Percentiles rank a stretch among this genome's conserved stretches.
Conservation (phyloP, 139 green algal genomes). For the Coelastrella sp. region DNA sequence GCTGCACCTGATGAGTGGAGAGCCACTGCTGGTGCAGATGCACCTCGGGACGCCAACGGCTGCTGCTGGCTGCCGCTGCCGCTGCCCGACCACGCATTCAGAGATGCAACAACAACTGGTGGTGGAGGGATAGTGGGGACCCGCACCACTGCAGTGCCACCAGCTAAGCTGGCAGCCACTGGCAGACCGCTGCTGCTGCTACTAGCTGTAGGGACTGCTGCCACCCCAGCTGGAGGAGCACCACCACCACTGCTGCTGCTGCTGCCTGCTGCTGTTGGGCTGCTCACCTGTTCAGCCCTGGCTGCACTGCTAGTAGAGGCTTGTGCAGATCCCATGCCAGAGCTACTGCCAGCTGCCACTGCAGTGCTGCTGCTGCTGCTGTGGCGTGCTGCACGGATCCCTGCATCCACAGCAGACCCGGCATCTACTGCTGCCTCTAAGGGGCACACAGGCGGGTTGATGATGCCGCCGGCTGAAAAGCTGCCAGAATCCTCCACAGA, state of each 20-base stretch:
- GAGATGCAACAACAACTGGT: background rate
- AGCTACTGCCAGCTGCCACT: background rate
- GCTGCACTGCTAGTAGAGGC: background rate
- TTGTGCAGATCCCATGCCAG: background rate
- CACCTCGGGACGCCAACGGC: background rate
- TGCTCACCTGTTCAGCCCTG: background rate
- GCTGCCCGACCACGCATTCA: background rate
- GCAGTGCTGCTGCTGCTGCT: constrained; percentile 1
- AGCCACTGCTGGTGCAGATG: background rate
- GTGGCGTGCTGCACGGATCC: background rate
- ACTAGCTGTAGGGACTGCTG: background rate
- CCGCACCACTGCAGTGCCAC: background rate
- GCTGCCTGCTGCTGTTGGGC: background rate
- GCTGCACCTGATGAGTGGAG: background rate
- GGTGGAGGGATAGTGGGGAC: background rate
- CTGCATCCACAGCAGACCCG: constrained; percentile 17
- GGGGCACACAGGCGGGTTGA: background rate
- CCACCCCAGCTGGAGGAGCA: background rate
- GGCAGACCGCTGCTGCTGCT: constrained; percentile 21
- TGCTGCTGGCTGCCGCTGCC: background rate
- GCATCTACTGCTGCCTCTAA: constrained; percentile 30
- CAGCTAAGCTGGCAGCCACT: background rate
- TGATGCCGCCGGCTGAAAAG: background rate
- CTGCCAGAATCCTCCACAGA: background rate
- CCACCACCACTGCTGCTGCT: background rate